These are phyloP conservation scores for Rosa persica DNA, from an alignment of 306 rosid genomes.

Conservation along the genomic window DNA sequence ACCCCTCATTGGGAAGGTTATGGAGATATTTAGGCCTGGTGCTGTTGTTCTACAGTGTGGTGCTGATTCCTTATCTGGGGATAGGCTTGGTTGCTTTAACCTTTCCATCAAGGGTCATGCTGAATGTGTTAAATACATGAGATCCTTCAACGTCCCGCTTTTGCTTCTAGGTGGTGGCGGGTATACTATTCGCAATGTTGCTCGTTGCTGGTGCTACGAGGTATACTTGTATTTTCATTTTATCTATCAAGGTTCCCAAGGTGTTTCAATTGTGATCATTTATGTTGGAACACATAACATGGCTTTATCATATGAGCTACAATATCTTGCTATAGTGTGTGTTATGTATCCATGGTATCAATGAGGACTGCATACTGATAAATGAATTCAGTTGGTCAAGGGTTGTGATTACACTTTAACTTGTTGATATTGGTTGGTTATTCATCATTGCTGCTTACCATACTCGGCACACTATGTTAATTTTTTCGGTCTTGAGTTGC, in stretches of 20 bases:
- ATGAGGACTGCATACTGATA: neutral
- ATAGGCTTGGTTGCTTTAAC: conserved; percentile 85
- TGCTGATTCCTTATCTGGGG: conserved; percentile 88
- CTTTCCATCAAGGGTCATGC: conserved; percentile 90
- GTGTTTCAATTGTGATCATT: neutral
- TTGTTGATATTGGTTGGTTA: neutral
- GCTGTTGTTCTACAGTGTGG: conserved; percentile 95
- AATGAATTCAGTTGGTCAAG: neutral
- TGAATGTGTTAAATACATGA: conserved; percentile 83
- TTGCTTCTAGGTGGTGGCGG: conserved; percentile 87
- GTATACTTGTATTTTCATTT: conserved; percentile 32
- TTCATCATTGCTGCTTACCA: neutral
- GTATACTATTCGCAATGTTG: conserved; percentile 87
- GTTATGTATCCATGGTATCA: neutral
- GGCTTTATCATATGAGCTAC: neutral
- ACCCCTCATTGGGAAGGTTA: conserved; percentile 78
- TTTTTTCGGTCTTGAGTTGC: conserved; percentile 15
- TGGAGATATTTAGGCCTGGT: conserved; percentile 85
- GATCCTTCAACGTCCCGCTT: conserved; percentile 87
- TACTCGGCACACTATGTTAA: neutral
- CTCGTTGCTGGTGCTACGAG: conserved; percentile 96
- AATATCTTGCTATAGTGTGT: neutral
- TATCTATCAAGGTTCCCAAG: neutral
- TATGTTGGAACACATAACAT: neutral
- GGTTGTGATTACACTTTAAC: neutral